Evolutionary conservation across 2,329 filamentous ascomycete genomes (phyloP).

Genomic region (Cercospora sesami): DNA sequence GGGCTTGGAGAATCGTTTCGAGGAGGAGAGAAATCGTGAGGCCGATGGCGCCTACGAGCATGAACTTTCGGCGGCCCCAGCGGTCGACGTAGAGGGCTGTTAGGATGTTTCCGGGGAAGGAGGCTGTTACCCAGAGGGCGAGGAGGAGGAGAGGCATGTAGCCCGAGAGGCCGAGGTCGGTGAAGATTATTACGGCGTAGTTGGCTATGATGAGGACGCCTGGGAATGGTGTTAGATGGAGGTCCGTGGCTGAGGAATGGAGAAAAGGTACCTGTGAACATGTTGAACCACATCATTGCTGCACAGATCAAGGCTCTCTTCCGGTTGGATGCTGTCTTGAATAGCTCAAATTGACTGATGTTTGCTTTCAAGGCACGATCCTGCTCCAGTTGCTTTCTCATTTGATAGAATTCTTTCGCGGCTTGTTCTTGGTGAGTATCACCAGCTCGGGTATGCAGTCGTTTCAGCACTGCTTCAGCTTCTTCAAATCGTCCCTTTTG

Average conservation of each 20-base stretch:
- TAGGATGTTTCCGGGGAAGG: slow-evolving; percentile 44
- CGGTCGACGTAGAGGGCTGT: slow-evolving; percentile 47
- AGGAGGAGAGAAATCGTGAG: slow-evolving; percentile 47
- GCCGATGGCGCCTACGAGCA: slow-evolving; percentile 45
- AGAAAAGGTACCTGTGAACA: slow-evolving; percentile 25
- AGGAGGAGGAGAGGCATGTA: slow-evolving; percentile 48
- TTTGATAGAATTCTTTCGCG: slow-evolving; percentile 46
- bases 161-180: slow-evolving; percentile 40
- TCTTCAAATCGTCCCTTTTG: slow-evolving; percentile 30
- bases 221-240: too few relatives aligned
- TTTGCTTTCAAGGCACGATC: slow-evolving; percentile 40
- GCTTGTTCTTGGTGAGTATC: slow-evolving; percentile 44
- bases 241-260: too few relatives aligned
- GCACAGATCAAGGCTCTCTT: slow-evolving; percentile 44
- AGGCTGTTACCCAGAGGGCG: slow-evolving; percentile 46
- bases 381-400: slow-evolving; percentile 48
- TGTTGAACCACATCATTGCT: slow-evolving; percentile 41
- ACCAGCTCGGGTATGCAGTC: slow-evolving; percentile 46
- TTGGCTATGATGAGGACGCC: slow-evolving; percentile 33
- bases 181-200: slow-evolving; percentile 46
- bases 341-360: slow-evolving; percentile 42
- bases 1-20: slow-evolving; percentile 45
- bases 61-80: slow-evolving; percentile 47
- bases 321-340: slow-evolving; percentile 46
- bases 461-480: slow-evolving; percentile 45